Evolutionary conservation across 2,329 filamentous ascomycete species (phyloP).

Genomic region (Arthrobotrys sphaeroides): DNA sequence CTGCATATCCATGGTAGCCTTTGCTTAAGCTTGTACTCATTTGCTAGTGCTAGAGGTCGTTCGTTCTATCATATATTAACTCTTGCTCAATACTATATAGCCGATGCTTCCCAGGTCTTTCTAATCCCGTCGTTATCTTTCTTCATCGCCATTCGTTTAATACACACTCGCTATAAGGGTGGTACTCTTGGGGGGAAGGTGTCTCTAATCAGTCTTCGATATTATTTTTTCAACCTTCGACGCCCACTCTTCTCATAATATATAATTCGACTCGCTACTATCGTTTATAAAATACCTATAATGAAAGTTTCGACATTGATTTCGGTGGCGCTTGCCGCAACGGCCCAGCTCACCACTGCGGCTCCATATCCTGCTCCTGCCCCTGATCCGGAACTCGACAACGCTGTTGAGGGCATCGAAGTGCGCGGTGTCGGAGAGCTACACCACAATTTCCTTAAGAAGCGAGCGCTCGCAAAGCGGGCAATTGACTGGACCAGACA

Average conservation of each 20-base stretch:
- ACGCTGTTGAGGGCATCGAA: neutral
- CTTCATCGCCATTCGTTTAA: slow-evolving; percentile 36
- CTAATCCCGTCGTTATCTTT: neutral
- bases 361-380: neutral
- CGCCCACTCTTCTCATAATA: slow-evolving; percentile 7
- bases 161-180: slow-evolving; percentile 27
- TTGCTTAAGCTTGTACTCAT: neutral
- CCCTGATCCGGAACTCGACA: neutral
- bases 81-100: slow-evolving; percentile 28
- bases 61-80: slow-evolving; percentile 34
- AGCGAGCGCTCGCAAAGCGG: too few species aligned
- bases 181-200: neutral
- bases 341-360: slow-evolving; percentile 13
- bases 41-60: neutral
- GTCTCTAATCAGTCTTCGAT: too few species aligned
- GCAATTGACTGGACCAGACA: neutral
- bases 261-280: slow-evolving; percentile 20
- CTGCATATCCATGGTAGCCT: slow-evolving; percentile 5
- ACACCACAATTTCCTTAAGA: slow-evolving; percentile 3
- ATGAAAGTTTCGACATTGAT: slow-evolving; percentile 47
- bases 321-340: slow-evolving; percentile 21
- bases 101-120: slow-evolving; percentile 3
- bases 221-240: slow-evolving; percentile 4
- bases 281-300: slow-evolving; percentile 20
- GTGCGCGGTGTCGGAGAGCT: slow-evolving; percentile 5